These are phyloP conservation scores for Flaveria sonorensis DNA, from an alignment of 129 eudicot genomes.

Conservation along the genomic window DNA sequence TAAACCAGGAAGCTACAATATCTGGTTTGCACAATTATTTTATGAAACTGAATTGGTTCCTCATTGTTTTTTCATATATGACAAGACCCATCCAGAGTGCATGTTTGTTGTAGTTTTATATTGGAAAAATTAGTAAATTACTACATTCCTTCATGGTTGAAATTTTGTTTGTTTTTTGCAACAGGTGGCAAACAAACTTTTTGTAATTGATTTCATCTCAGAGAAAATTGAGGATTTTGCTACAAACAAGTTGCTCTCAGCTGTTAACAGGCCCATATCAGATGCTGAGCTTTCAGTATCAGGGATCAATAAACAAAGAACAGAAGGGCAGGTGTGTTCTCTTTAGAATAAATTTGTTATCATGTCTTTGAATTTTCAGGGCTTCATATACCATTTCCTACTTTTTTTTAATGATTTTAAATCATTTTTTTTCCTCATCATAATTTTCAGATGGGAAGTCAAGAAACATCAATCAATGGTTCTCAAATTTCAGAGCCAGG, in stretches of 20 bases:
- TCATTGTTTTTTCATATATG: background rate
- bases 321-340: conserved; percentile 64
- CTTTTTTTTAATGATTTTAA: background rate
- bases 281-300: conserved; percentile 45
- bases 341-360: background rate
- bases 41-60: background rate
- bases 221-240: conserved; percentile 83
- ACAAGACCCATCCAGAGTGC: background rate
- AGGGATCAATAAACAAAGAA: conserved; percentile 47
- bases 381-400: conserved; percentile 10
- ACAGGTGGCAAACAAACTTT: conserved; percentile 92
- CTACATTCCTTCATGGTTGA: conserved; percentile 6
- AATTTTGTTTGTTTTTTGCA: conserved; percentile 25
- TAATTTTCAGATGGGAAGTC: conserved; percentile 56
- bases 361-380: background rate
- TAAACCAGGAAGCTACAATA: background rate
- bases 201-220: conserved; percentile 54
- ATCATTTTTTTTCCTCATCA: background rate
- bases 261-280: conserved; percentile 48
- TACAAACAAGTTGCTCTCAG: conserved; percentile 69
- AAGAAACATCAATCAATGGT: conserved; percentile 84
- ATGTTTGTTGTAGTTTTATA: background rate
- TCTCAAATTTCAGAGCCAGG: conserved; percentile 70
- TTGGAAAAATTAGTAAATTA: background rate
- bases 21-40: conserved; percentile 2